phyloP scores from a whole-genome alignment of 306 rosid genomes.

The Lathyrus tuberosus region DNA sequence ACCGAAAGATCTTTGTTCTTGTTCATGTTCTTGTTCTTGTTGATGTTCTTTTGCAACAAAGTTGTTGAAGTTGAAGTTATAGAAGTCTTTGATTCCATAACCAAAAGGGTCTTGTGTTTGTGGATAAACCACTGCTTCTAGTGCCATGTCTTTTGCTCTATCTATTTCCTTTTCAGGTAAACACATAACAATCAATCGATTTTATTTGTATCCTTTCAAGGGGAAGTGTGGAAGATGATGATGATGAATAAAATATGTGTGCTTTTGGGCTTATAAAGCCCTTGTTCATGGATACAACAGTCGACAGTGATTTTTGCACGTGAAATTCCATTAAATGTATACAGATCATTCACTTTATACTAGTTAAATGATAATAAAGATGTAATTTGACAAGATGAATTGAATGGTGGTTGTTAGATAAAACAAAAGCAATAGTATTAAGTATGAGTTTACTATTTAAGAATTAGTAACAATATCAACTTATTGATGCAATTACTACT shows the following conservation, averaged over 20 bases:
- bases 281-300: constrained; percentile 29
- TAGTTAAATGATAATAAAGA: neutral
- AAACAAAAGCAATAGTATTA: neutral
- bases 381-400: neutral
- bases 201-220: neutral
- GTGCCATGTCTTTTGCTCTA: constrained; percentile 60
- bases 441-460: neutral
- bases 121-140: constrained; percentile 81
- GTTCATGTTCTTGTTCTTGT: constrained; percentile 9
- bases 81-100: constrained; percentile 60
- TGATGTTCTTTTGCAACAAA: constrained; percentile 22
- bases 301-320: constrained; percentile 63
- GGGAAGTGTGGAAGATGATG: neutral
- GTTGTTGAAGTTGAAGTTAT: constrained; percentile 50
- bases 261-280: constrained; percentile 53
- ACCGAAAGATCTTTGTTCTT: constrained; percentile 38
- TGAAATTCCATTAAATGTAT: constrained; percentile 46
- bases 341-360: neutral
- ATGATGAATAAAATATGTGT: neutral
- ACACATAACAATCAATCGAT: constrained; percentile 35
- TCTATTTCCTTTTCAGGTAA: constrained; percentile 30
- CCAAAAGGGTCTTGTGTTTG: constrained; percentile 62
- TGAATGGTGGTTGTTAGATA: constrained; percentile 13
- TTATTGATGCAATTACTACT: neutral
- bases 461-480: neutral